Conservation (phyloP, 495 filamentous ascomycete genomes). For the Xylaria venustula region DNA sequence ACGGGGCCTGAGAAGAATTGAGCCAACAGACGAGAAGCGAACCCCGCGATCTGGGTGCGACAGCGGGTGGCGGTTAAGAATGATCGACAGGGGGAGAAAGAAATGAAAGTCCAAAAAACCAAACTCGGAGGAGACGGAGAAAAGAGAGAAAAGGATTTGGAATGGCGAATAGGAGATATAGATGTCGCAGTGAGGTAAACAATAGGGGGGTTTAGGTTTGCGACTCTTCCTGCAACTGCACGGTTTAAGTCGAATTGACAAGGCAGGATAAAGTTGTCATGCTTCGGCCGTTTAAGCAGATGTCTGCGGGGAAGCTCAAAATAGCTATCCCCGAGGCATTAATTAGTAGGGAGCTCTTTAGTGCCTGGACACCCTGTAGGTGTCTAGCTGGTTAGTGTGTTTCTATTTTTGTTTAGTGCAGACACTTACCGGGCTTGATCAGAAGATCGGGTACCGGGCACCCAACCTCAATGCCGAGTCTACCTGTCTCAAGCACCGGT, state of each 20-base stretch:
- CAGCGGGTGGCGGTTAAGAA: slow-evolving; percentile 7
- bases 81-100: slow-evolving; percentile 22
- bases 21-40: not conserved
- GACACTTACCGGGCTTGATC: too few species aligned
- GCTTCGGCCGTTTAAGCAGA: not conserved
- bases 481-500: too few species aligned
- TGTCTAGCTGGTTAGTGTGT: too few species aligned
- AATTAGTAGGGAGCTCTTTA: too few species aligned
- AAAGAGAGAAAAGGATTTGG: not conserved
- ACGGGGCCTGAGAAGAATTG: not conserved
- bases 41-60: slow-evolving; percentile 3
- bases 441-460: too few species aligned
- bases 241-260: too few species aligned
- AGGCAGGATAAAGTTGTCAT: too few species aligned
- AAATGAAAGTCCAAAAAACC: not conserved
- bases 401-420: too few species aligned
- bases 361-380: too few species aligned
- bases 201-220: too few species aligned
- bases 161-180: not conserved
- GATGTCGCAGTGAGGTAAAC: not conserved
- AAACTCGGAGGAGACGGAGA: not conserved
- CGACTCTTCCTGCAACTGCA: too few species aligned
- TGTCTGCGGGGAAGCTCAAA: slow-evolving; percentile 15
- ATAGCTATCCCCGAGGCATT: slow-evolving; percentile 5
- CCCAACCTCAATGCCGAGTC: too few species aligned